Evolutionary conservation across 306 rosid genomes (phyloP).

Genomic region (Quercus rubra): DNA sequence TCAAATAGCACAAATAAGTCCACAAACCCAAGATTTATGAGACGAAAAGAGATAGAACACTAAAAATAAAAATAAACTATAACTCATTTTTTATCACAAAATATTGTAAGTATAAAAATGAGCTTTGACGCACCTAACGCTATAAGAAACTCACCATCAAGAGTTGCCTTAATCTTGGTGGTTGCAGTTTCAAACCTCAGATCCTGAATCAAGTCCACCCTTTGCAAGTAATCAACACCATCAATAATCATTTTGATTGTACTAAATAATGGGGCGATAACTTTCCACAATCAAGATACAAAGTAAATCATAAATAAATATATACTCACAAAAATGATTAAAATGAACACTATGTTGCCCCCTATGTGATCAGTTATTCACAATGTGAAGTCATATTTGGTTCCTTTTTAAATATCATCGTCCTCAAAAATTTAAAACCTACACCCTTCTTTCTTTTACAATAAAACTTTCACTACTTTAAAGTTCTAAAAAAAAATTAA

Average conservation of each 20-base stretch:
- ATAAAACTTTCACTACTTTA: too few species aligned
- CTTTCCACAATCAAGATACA: neutral
- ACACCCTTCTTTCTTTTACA: too few species aligned
- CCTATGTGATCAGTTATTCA: neutral
- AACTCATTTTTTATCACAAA: neutral
- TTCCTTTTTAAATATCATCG: neutral
- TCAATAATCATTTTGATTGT: neutral
- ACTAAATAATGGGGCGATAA: neutral
- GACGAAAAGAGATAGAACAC: too few species aligned
- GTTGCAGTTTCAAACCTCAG: constrained; percentile 79
- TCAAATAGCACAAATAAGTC: too few species aligned
- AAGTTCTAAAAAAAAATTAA: too few species aligned
- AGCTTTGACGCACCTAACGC: constrained; percentile 60
- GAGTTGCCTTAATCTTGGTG: constrained; percentile 77
- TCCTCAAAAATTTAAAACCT: neutral
- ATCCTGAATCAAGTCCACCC: constrained; percentile 68
- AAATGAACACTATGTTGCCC: too few species aligned
- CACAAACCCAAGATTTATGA: too few species aligned
- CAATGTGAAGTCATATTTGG: neutral
- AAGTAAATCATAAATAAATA: neutral
- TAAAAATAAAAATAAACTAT: too few species aligned
- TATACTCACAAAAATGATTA: too few species aligned
- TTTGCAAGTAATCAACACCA: constrained; percentile 45
- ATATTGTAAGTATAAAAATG: neutral
- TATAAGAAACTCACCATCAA: constrained; percentile 73